Evolutionary conservation across 2,329 filamentous ascomycete species (phyloP), one percentile per base, ranked within the genome.

Genomic region (Anisogramma anomala): DNA sequence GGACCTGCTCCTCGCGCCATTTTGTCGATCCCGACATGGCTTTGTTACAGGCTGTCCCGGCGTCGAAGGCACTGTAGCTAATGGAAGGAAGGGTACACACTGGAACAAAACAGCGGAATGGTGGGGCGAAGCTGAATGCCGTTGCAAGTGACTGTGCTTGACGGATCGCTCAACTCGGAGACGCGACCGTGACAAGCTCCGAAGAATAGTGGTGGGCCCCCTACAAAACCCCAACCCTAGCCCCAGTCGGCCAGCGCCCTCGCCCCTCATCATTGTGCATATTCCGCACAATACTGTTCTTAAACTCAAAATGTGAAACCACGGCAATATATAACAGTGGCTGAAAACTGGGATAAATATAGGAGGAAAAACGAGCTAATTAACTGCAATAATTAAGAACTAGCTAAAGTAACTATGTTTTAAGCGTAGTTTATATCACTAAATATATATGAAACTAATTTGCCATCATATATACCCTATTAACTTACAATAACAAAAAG

Each of bases 1-100:
- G 71, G 55, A 77, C 64, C 66, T 77, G 73, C 59, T 78, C 74
- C 65, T 78, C 74, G 60, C 71, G 70, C 69, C 71, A 78, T 62
- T 77, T 77, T 53, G 68, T 63, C 47, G 71, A 68, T 58, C 60
- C 64, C 49, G 73, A 69, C 73, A 77, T 78, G n/a, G n/a, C n/a
- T n/a, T n/a, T n/a, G n/a, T n/a, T n/a, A n/a, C n/a, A n/a, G n/a
- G 32, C 49, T 50, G 48, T 27, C 6, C 17, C 9, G 15, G 8
- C 2, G 34, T 25, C 18, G 20, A 6, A 23, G 32, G 4, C 4
- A 11, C 6, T n/a, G 30, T 18, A 18, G 14, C 30, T n/a, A 30
- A 30, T 14, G n/a, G 27, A 14, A 14, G 7, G 18, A 14, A 18
- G 9, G 30, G 26, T 3, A 25, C 9, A n/a, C 17, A 35, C 33